Base-by-base conservation (phyloP, 495 filamentous ascomycete species). In the Pseudoneurospora amorphoporcata region DNA sequence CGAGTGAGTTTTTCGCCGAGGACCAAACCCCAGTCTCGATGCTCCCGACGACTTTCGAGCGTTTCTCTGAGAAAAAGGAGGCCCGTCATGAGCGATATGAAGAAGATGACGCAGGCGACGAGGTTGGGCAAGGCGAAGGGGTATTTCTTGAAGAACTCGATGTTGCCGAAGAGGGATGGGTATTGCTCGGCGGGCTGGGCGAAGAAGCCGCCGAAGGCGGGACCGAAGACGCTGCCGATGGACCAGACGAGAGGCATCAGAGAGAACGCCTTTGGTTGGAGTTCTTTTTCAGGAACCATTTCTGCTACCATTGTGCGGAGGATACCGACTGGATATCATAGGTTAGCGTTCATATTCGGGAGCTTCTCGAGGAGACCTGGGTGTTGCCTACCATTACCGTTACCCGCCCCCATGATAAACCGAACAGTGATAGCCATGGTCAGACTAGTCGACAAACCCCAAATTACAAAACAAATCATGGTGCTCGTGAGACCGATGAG, bases 121-220 rank as follows among this genome's bases (percentile, higher is more conserved):
- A 98, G 61, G 79, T 97, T 97, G 6, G 95, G 95, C 72, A 97
- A 81, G 7, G 87, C 84, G 80, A 95, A 98, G 0, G 94, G 95
- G 79, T 88, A 96, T 58, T 82, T 85, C 72, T 88, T 86, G 65
- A 97, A 85, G 73, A 94, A 91, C 58, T 81, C 84, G 35, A 84
- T 89, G 29, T 87, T 78, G 8, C 90, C 89, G 79, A 95, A 95
- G 17, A 92, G 70, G 14, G 80, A 81, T 4, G 92, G 92, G 70
- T 83, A 84, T 76, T 92, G 87, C 58, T 91, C 89, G 1, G 89
- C 88, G 3, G 95, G 95, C 70, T 91, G 89, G 8, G 93, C 91
- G 70, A 98, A 88, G 45, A 91, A 89, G 3, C 95, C 95, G 35
- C 95, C 95, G 76, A 98, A 90, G 2, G 90, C 88, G 3, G 95